Evolutionary conservation across 257 asterid species (phyloP).

Genomic region (Capsicum pubescens): DNA sequence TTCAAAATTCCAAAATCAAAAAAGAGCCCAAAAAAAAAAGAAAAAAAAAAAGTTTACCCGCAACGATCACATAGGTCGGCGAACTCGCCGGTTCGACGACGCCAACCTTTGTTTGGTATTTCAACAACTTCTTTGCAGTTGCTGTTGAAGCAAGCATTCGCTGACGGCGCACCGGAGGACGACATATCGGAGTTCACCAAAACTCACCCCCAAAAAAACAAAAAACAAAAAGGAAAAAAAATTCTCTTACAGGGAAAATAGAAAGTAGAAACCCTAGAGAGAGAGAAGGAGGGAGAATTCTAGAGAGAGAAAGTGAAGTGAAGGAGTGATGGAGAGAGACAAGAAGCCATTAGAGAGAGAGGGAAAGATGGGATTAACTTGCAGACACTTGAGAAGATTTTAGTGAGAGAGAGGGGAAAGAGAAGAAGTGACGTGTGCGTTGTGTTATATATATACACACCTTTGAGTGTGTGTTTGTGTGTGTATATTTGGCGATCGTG

Average conservation of each 20-base stretch:
- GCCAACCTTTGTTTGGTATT: constrained; percentile 79
- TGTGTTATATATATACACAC: neutral
- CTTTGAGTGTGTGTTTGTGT: neutral
- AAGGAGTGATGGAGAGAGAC: neutral
- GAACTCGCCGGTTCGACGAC: constrained; percentile 94
- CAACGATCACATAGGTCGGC: constrained; percentile 96
- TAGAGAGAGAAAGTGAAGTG: constrained; percentile 19
- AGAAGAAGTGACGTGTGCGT: neutral
- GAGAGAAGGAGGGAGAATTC: constrained; percentile 16
- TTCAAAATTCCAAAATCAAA: neutral
- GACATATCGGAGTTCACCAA: constrained; percentile 30
- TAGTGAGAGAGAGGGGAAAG: constrained; percentile 20
- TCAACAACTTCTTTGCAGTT: constrained; percentile 67
- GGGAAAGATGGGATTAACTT: constrained; percentile 20
- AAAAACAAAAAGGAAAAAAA: constrained; percentile 24
- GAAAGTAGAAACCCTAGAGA: constrained; percentile 26
- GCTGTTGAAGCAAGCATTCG: constrained; percentile 73
- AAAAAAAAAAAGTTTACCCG: constrained; percentile 62
- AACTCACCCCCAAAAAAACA: constrained; percentile 9
- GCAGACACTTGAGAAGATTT: constrained; percentile 17
- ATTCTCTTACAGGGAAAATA: neutral
- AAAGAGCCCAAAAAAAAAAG: neutral
- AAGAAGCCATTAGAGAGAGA: constrained; percentile 24
- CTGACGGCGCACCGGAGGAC: constrained; percentile 35
- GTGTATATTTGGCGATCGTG: neutral